Evolutionary conservation across 1,284 basidiomycete species (phyloP).

Genomic region (Amylostereum areolatum): DNA sequence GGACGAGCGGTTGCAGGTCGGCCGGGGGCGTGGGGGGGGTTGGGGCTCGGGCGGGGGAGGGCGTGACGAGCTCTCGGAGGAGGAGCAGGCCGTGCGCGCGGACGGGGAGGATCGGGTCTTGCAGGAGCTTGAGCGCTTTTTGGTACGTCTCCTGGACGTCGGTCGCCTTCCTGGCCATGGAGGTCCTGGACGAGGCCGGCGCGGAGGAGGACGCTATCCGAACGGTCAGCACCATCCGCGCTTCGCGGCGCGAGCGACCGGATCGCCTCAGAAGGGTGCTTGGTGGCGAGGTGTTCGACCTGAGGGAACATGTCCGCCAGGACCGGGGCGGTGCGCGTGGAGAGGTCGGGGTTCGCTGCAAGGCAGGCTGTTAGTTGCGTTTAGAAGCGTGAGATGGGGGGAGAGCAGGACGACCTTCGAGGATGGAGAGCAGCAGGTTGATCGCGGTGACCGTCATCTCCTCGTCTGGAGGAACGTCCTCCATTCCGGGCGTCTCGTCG

Average conservation of each 20-base stretch:
- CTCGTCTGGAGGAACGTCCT: conserved; percentile 38
- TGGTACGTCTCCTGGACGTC: conserved; percentile 67
- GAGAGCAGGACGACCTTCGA: conserved; percentile 59
- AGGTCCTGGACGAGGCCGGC: conserved; percentile 19
- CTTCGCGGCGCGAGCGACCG: conserved; percentile 68
- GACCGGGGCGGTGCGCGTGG: conserved; percentile 51
- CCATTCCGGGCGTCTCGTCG: conserved; percentile 45
- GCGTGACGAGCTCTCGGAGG: conserved; percentile 69
- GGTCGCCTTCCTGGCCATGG: conserved; percentile 30
- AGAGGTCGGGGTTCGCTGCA: conserved; percentile 67
- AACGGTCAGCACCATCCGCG: conserved; percentile 76
- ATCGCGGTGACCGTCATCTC: conserved; percentile 74
- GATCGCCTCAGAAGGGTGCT: conserved; percentile 39
- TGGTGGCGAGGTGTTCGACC: conserved; percentile 54
- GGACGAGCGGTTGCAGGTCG: conserved; percentile 60
- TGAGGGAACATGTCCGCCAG: conserved; percentile 68
- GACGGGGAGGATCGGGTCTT: conserved; percentile 93
- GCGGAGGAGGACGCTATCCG: conserved; percentile 57
- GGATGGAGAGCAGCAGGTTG: conserved; percentile 70
- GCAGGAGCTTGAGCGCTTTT: conserved; percentile 80
- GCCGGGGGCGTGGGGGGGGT: conserved; percentile 17
- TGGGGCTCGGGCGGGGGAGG: conserved; percentile 17
- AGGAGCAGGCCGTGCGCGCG: conserved; percentile 88
- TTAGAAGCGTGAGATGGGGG: not conserved
- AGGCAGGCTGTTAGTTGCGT: conserved; percentile 2